Evolutionary conservation across 768 basidiomycete species (phyloP).

Genomic region (Postia placenta): DNA sequence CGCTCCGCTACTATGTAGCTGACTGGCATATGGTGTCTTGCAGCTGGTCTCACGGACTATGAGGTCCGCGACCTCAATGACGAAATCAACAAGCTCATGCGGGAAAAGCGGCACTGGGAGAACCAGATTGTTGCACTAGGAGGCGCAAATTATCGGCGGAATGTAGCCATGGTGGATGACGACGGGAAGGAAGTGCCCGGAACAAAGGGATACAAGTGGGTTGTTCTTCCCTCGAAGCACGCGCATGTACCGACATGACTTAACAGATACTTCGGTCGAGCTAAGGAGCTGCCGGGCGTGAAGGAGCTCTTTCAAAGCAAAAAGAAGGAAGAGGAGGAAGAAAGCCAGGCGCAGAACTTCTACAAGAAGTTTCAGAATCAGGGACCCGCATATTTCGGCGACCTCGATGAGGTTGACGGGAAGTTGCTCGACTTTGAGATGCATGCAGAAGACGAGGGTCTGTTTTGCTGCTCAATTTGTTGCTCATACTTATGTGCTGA

Average conservation of each 20-base stretch:
- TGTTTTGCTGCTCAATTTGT: too few relatives aligned
- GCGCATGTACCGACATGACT: not conserved
- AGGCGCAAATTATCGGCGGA: conserved; percentile 92
- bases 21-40: not conserved
- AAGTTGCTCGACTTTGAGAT: conserved; percentile 67
- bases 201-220: conserved; percentile 94
- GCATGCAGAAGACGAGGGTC: conserved; percentile 69
- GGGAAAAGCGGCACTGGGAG: conserved; percentile 97
- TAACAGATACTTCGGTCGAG: conserved; percentile 96
- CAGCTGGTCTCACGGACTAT: conserved; percentile 91
- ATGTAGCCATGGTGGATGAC: conserved; percentile 90
- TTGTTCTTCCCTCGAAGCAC: not conserved
- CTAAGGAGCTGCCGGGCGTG: conserved; percentile 93
- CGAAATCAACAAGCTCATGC: conserved; percentile 92
- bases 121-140: conserved; percentile 95
- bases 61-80: conserved; percentile 95
- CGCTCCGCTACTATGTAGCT: not conserved
- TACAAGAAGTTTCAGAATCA: conserved; percentile 89
- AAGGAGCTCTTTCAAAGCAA: conserved; percentile 89
- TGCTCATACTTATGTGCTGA: not conserved
- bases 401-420: conserved; percentile 74
- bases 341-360: conserved; percentile 65
- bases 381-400: conserved; percentile 86
- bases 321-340: conserved; percentile 85
- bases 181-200: conserved; percentile 96